Percentiles rank a stretch among this genome's conserved stretches.
These are phyloP conservation scores for Scedosporium apiospermum DNA, from an alignment of 2,329 filamentous ascomycete genomes.

Conservation along the genomic window DNA sequence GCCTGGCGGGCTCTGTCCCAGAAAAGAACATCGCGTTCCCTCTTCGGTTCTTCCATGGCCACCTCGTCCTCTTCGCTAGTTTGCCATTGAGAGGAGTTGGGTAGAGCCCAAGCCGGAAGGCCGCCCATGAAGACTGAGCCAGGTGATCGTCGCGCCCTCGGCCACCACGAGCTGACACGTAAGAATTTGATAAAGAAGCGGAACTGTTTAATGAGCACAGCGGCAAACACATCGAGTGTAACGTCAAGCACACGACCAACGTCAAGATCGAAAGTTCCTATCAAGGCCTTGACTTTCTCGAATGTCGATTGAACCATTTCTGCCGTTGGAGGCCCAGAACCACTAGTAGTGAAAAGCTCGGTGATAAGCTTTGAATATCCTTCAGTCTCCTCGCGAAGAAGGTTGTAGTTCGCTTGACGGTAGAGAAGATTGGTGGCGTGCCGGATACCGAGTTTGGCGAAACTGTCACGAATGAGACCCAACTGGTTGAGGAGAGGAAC, in stretches of 20 bases:
- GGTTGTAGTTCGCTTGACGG: slow-evolving; percentile 92
- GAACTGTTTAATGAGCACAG: slow-evolving; percentile 84
- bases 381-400: slow-evolving; percentile 90
- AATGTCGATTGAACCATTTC: slow-evolving; percentile 79
- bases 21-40: slow-evolving; percentile 62
- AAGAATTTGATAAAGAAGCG: slow-evolving; percentile 92
- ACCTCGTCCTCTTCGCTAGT: slow-evolving; percentile 61
- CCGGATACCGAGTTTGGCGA: slow-evolving; percentile 71
- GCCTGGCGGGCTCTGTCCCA: slow-evolving; percentile 71
- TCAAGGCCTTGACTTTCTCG: slow-evolving; percentile 84
- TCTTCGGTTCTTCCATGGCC: slow-evolving; percentile 44
- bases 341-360: slow-evolving; percentile 85
- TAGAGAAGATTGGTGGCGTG: slow-evolving; percentile 91
- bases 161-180: slow-evolving; percentile 94
- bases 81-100: slow-evolving; percentile 54
- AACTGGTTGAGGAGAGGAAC: slow-evolving; percentile 63
- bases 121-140: slow-evolving; percentile 45
- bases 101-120: slow-evolving; percentile 79
- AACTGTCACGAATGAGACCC: slow-evolving; percentile 76
- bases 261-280: slow-evolving; percentile 94
- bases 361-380: slow-evolving; percentile 95
- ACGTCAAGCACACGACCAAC: slow-evolving; percentile 92
- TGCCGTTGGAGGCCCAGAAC: slow-evolving; percentile 60
- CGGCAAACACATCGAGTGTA: slow-evolving; percentile 88
- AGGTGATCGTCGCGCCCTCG: slow-evolving; percentile 43